Conservation (phyloP, 2,329 filamentous ascomycete species). For the Claviceps arundinis region DNA sequence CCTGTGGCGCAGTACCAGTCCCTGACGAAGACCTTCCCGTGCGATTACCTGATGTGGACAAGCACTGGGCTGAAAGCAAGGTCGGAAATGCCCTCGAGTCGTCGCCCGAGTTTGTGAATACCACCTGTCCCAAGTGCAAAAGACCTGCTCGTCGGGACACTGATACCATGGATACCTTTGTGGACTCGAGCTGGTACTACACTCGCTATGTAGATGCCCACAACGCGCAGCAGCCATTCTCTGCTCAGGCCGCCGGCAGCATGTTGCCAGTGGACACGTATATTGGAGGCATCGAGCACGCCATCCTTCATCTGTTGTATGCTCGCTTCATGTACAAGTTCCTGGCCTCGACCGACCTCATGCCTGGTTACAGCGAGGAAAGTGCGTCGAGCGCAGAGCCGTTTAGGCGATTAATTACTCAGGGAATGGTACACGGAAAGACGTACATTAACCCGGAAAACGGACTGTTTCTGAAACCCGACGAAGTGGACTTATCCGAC, state of each 20-base stretch:
- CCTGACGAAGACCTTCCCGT: constrained; percentile 67
- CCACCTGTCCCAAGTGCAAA: constrained; percentile 60
- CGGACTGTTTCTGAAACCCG: constrained; percentile 63
- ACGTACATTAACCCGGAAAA: constrained; percentile 64
- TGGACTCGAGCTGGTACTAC: constrained; percentile 92
- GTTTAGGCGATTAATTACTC: constrained; percentile 69
- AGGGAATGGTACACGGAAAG: constrained; percentile 87
- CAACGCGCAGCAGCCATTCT: constrained; percentile 49
- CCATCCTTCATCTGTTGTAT: constrained; percentile 80
- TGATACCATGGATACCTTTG: constrained; percentile 93
- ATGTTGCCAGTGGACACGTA: constrained; percentile 74
- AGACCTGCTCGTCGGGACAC: constrained; percentile 66
- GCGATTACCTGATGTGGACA: constrained; percentile 53
- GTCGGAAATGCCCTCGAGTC: constrained; percentile 66
- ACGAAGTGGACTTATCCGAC: constrained; percentile 55
- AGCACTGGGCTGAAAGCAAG: constrained; percentile 54
- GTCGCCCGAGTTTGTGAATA: constrained; percentile 61
- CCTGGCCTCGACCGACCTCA: constrained; percentile 43
- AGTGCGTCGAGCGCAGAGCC: constrained; percentile 46
- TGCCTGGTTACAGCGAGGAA: constrained; percentile 25
- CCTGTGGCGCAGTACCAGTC: constrained; percentile 69
- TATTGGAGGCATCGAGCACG: constrained; percentile 79
- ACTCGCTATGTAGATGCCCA: constrained; percentile 64
- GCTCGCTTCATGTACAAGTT: constrained; percentile 87
- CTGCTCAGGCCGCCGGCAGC: constrained; percentile 37